A percentile compares a stretch with the other conserved stretches of the same genome.
These are phyloP conservation scores for Phytophthora rubi DNA, from an alignment of 352 stramenopile genomes.

Conservation along the genomic window DNA sequence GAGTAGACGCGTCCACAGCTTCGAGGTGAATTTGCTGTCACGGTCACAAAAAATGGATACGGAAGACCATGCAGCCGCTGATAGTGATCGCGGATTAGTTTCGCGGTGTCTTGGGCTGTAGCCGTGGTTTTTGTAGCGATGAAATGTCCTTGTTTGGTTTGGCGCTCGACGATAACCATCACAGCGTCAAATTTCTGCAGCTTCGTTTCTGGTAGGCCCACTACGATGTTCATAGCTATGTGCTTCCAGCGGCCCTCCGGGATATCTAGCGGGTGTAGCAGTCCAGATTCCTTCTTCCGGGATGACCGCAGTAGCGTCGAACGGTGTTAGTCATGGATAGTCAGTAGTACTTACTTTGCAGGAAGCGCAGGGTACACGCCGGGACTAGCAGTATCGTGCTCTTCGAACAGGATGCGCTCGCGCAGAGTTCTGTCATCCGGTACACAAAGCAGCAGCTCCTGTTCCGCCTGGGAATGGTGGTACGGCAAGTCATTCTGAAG, in stretches of 20 bases:
- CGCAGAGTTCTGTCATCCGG: background rate
- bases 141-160: conserved; percentile 21
- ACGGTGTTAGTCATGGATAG: background rate
- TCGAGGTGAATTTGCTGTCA: conserved; percentile 13
- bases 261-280: conserved; percentile 2
- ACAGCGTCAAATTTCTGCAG: background rate
- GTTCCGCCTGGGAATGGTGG: background rate
- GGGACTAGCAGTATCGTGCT: conserved; percentile 10
- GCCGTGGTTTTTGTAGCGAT: conserved; percentile 1
- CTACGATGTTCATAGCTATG: conserved; percentile 16
- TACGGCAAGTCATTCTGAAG: background rate
- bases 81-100: conserved; percentile 3
- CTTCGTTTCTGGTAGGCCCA: background rate
- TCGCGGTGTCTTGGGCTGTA: background rate
- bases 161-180: conserved; percentile 10
- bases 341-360: conserved; percentile 14
- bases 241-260: conserved; percentile 3
- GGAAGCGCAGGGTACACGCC: conserved; percentile 1
- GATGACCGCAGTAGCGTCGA: background rate
- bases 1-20: conserved; percentile 3
- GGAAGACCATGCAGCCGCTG: conserved; percentile 7
- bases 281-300: background rate
- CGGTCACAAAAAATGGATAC: conserved; percentile 13
- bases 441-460: background rate
- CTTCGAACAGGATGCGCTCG: conserved; percentile 9